Evolutionary conservation across 441 rosid species (phyloP), one percentile per base, ranked within the genome.

Genomic region (Breynia disticha): DNA sequence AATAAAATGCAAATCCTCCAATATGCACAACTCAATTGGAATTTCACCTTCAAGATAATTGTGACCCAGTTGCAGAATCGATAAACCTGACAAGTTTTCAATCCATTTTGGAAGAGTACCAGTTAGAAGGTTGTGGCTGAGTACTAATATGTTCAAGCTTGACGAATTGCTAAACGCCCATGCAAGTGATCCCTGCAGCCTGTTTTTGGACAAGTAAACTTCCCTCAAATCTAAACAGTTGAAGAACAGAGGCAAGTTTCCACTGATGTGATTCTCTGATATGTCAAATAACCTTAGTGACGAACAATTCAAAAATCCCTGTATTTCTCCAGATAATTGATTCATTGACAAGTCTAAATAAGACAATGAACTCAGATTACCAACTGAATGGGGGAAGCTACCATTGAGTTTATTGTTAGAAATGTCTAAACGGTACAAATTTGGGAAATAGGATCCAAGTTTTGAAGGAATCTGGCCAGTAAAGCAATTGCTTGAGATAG

Each of bases 181-280:
- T 3, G 2, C 10, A 16, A 44, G 20, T 18, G 32, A 32, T 46
- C 57, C 46, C 39, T 52, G 52, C 5, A 57, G 16, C 1, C 11
- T 47, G 12, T 57, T 48, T 19, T 37, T 39, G 4, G 48, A 58
- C 47, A 58, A 48, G 46, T 69, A 38, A 48, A 64, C 28, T 13
- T 20, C 12, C 1, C 0, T 4, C 11, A 64, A 1, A 0, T 0
- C 1, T 0, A 1, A 5, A 19, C 48, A 35, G 21, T 15, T 18
- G 11, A 60, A 37, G 39, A 46, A 17, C 10, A 46, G 21, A 28
- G 56, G 60, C 11, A 60, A 4, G 14, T 3, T 60, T 19, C 66
- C 50, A 19, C 43, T 55, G 11, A 68, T n/a, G 4, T 28, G 20
- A 9, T 63, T 68, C 0, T 17, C 1, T 1, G 60, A 37, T 5